A percentile compares a stretch with the other conserved stretches of the same genome.
Evolutionary conservation across 441 rosid genomes (phyloP).

Genomic region (Corymbia citriodora): DNA sequence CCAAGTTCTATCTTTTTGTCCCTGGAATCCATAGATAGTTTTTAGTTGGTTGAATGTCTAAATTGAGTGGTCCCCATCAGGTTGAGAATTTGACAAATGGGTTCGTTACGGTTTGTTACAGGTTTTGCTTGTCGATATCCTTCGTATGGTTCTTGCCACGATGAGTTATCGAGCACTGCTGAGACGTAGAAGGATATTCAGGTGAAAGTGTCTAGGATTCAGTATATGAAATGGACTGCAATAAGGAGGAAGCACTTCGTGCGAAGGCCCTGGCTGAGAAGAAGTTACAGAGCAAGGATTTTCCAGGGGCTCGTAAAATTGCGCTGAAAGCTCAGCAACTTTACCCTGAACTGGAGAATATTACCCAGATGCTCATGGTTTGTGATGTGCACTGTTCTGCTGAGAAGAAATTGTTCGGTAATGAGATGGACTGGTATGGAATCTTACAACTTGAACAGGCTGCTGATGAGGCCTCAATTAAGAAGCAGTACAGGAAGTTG

Average conservation of each 20-base stretch:
- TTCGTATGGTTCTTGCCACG: background rate
- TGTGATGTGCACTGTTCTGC: constrained; percentile 86
- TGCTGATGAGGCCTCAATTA: constrained; percentile 66
- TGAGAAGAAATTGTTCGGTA: constrained; percentile 46
- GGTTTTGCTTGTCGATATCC: background rate
- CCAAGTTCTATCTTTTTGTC: background rate
- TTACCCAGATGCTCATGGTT: constrained; percentile 62
- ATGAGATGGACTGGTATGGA: constrained; percentile 84
- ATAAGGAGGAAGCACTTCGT: constrained; percentile 87
- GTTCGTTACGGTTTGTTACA: background rate
- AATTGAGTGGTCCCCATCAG: background rate
- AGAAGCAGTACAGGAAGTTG: constrained; percentile 80
- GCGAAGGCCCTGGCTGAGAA: constrained; percentile 64
- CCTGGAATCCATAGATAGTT: background rate
- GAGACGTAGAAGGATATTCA: background rate
- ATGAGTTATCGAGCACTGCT: background rate
- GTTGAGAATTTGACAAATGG: background rate
- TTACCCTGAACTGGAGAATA: constrained; percentile 48
- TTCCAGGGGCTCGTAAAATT: constrained; percentile 56
- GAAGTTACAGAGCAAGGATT: constrained; percentile 54
- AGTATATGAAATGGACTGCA: constrained; percentile 53
- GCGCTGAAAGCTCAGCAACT: constrained; percentile 67
- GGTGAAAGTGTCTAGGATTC: background rate
- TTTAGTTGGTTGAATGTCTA: background rate
- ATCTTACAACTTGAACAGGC: constrained; percentile 64